phyloP scores from a whole-genome alignment of 768 basidiomycete genomes.

The Tylopilus vinaceipallidus region DNA sequence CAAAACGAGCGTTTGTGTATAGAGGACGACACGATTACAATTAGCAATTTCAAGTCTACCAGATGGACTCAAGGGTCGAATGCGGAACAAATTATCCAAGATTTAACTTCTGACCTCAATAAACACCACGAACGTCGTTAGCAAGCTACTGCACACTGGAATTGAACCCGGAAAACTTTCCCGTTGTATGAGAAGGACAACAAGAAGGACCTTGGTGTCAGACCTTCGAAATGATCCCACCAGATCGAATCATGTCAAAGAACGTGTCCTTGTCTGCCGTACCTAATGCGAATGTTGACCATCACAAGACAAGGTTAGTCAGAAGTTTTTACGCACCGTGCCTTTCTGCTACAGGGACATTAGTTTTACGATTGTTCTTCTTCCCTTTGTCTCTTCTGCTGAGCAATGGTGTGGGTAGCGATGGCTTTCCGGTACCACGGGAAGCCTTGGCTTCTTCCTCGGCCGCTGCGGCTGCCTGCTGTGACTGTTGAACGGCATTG shows the following conservation, averaged over 20 bases:
- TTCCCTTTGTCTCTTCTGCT: constrained; percentile 45
- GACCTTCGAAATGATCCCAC: constrained; percentile 72
- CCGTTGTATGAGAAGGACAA: not conserved
- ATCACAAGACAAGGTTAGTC: not conserved
- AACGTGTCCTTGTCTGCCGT: constrained; percentile 70
- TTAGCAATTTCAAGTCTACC: not conserved
- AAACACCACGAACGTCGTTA: not conserved
- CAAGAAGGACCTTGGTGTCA: constrained; percentile 26
- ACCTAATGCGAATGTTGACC: constrained; percentile 35
- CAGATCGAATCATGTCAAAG: constrained; percentile 80
- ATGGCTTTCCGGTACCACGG: constrained; percentile 72
- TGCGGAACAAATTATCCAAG: too few species aligned
- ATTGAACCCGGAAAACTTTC: not conserved
- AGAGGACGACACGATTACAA: too few species aligned
- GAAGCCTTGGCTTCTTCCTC: constrained; percentile 58
- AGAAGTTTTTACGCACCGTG: constrained; percentile 44
- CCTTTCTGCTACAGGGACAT: constrained; percentile 51
- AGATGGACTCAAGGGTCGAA: not conserved
- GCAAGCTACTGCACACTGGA: not conserved
- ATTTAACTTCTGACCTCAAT: too few species aligned
- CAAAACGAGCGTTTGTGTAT: too few species aligned
- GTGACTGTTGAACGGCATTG: constrained; percentile 83
- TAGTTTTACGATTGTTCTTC: constrained; percentile 55
- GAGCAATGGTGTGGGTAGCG: constrained; percentile 62
- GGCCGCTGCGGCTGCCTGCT: constrained; percentile 50